Conservation (phyloP, 805 yeast species). For the Starmerella tilneyi region DNA sequence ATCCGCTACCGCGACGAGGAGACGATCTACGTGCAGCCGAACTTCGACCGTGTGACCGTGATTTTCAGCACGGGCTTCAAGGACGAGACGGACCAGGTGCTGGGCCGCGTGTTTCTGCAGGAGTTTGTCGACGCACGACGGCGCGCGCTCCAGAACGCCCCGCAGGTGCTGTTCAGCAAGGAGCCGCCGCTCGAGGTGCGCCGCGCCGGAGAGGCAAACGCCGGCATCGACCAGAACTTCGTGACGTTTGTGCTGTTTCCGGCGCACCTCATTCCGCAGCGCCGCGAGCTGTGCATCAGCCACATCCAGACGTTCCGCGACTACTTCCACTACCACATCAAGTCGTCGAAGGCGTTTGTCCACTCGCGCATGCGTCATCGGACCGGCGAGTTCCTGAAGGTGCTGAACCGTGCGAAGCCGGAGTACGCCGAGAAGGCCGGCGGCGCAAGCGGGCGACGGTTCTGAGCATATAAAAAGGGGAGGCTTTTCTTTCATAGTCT, state of each 20-base stretch:
- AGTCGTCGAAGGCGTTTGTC: constrained; percentile 95
- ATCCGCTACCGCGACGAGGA: constrained; percentile 89
- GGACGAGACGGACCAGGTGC: constrained; percentile 83
- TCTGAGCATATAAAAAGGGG: not conserved
- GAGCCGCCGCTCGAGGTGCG: constrained; percentile 89
- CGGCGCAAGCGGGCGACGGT: not conserved
- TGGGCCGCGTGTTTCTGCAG: constrained; percentile 33
- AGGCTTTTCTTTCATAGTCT: too few species aligned
- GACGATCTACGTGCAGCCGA: constrained; percentile 78
- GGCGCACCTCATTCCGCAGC: constrained; percentile 52
- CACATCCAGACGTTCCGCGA: constrained; percentile 89
- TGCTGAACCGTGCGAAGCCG: constrained; percentile 91
- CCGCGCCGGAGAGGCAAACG: constrained; percentile 34
- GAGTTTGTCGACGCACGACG: constrained; percentile 95
- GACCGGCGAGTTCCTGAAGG: constrained; percentile 87
- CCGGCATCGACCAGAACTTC: constrained; percentile 29
- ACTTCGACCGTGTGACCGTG: constrained; percentile 93
- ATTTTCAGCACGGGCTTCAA: constrained; percentile 88
- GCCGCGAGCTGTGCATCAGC: constrained; percentile 76
- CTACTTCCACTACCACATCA: constrained; percentile 96
- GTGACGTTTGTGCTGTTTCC: constrained; percentile 47
- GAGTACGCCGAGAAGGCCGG: constrained; percentile 45
- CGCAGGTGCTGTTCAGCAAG: constrained; percentile 84
- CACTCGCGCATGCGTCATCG: constrained; percentile 97
- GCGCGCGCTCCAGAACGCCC: constrained; percentile 93